These are phyloP conservation scores for Ogataea henricii DNA, from an alignment of 805 yeast genomes.

Conservation along the genomic window DNA sequence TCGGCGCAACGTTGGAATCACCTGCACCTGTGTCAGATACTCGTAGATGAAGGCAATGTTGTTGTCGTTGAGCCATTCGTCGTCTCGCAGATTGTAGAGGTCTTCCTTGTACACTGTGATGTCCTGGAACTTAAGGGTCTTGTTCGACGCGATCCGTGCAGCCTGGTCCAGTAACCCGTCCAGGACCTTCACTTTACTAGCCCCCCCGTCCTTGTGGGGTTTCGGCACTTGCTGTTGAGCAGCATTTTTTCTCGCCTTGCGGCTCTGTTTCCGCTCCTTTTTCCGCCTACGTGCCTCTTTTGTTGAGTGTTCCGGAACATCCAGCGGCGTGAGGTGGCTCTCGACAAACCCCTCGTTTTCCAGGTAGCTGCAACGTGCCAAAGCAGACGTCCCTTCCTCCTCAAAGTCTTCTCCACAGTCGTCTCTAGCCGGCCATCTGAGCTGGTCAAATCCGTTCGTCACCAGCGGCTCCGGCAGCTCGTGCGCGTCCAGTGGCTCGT, in stretches of 20 bases:
- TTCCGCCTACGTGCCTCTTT: conserved; percentile 18
- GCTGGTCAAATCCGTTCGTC: conserved; percentile 46
- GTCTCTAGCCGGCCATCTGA: conserved; percentile 36
- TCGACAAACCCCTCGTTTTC: conserved; percentile 6
- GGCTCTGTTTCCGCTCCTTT: conserved; percentile 13
- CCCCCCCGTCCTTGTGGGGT: background rate
- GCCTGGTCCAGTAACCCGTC: conserved; percentile 6
- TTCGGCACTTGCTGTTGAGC: background rate
- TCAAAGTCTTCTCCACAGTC: conserved; percentile 8
- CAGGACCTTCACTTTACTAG: background rate
- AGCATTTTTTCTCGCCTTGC: conserved; percentile 2
- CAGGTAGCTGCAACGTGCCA: conserved; percentile 12
- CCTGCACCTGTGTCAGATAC: conserved; percentile 42
- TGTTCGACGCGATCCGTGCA: conserved; percentile 24
- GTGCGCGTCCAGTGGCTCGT: conserved; percentile 15
- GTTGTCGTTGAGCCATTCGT: conserved; percentile 76
- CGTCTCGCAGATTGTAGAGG: conserved; percentile 55
- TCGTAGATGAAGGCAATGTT: conserved; percentile 66
- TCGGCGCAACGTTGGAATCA: conserved; percentile 28
- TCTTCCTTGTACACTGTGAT: conserved; percentile 62
- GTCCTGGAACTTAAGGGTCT: conserved; percentile 53
- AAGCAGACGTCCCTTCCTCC: background rate
- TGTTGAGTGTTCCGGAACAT: background rate
- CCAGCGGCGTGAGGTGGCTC: background rate
- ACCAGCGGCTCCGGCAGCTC: conserved; percentile 8